Conservation (phyloP, 2,329 filamentous ascomycete genomes). For the Fusarium virguliforme region DNA sequence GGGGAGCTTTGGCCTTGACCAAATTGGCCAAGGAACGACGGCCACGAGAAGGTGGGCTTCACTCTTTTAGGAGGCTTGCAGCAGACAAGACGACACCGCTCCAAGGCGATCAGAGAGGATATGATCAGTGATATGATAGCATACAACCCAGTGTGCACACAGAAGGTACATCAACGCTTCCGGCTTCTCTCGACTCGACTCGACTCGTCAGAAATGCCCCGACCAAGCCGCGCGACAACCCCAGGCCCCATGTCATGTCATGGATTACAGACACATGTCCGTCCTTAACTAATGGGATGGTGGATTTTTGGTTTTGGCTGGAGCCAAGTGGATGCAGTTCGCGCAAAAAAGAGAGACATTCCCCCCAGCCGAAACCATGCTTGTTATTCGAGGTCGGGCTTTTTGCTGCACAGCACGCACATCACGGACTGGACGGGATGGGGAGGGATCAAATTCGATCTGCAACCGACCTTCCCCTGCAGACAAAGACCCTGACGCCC, state of each 20-base stretch:
- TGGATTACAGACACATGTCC: constrained; percentile 3
- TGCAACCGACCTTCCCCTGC: constrained; percentile 39
- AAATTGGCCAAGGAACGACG: constrained; percentile 8
- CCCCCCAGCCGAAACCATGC: constrained; percentile 30
- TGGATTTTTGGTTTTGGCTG: constrained; percentile 21
- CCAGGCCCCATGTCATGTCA: constrained; percentile 20
- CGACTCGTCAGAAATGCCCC: constrained; percentile 12
- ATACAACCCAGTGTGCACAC: constrained; percentile 21
- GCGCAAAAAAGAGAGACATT: constrained; percentile 24
- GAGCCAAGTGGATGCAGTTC: constrained; percentile 45
- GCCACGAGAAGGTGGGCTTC: constrained; percentile 28
- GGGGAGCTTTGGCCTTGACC: constrained; percentile 32
- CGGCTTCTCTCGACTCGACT: constrained; percentile 19
- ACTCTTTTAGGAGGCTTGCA: constrained; percentile 37
- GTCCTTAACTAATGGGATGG: constrained; percentile 17
- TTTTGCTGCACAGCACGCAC: constrained; percentile 39
- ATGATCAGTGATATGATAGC: background rate
- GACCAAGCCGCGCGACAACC: constrained; percentile 6
- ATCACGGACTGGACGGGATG: constrained; percentile 31
- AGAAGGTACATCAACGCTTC: constrained; percentile 36
- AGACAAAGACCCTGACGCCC: constrained; percentile 33
- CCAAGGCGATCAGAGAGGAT: background rate
- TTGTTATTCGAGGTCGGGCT: background rate
- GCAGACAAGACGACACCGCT: background rate
- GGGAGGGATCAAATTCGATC: constrained; percentile 38